These are phyloP conservation scores for Gaeumannomyces sp. DNA, from an alignment of 2,329 filamentous ascomycete species.

Conservation along the genomic window DNA sequence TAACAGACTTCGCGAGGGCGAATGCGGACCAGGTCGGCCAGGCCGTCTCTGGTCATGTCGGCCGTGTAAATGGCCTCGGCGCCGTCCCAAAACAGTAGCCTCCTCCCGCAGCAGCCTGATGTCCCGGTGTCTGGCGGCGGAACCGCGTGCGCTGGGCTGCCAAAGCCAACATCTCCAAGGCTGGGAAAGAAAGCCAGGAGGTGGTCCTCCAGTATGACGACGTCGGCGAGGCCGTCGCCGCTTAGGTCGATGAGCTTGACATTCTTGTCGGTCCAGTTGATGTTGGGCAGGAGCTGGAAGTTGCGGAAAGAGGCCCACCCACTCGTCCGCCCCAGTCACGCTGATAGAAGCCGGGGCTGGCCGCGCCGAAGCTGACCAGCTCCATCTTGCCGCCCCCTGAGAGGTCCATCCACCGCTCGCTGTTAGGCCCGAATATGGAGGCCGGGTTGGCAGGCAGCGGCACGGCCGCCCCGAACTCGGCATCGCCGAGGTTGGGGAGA, in stretches of 20 bases:
- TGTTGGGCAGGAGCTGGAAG: constrained; percentile 11
- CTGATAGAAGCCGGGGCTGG: constrained; percentile 12
- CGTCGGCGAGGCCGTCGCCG: constrained; percentile 19
- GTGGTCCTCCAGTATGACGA: constrained; percentile 14
- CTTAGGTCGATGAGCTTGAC: constrained; percentile 18
- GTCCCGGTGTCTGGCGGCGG: neutral
- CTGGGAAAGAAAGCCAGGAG: constrained; percentile 15
- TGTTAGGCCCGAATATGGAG: too few species aligned
- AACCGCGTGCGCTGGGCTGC: too few species aligned
- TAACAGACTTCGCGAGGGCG: constrained; percentile 23
- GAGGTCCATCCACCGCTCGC: too few species aligned
- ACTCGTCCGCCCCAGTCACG: constrained; percentile 8
- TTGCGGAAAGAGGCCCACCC: neutral
- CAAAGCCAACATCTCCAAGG: constrained; percentile 6
- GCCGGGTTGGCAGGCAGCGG: neutral
- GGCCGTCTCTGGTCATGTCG: constrained; percentile 24
- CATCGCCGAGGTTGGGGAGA: too few species aligned
- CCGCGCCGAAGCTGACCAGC: too few species aligned
- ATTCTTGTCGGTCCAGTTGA: constrained; percentile 7
- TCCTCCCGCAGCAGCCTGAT: neutral
- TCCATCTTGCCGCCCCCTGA: too few species aligned
- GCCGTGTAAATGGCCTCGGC: constrained; percentile 15
- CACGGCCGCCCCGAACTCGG: neutral
- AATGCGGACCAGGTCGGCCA: constrained; percentile 21
- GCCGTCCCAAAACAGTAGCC: constrained; percentile 11